Evolutionary conservation across 768 basidiomycete species (phyloP).

Genomic region (Phylloporus arenicola): DNA sequence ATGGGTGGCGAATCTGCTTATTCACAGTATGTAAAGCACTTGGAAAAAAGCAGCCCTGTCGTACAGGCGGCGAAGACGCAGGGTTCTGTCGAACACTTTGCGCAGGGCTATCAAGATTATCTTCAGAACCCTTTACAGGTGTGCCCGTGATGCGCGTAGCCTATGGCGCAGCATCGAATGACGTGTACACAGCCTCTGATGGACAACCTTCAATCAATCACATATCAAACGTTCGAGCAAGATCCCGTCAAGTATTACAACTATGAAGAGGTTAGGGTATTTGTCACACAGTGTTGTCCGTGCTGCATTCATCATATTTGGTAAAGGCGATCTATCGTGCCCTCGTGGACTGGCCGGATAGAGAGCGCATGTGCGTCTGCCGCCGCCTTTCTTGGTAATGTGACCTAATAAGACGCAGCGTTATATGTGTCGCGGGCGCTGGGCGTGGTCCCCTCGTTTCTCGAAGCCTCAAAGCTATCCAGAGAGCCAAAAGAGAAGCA

Average conservation of each 20-base stretch:
- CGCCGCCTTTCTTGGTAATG: slow-evolving; percentile 7
- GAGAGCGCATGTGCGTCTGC: slow-evolving; percentile 56
- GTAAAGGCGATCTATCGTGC: slow-evolving; percentile 75
- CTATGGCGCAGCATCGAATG: slow-evolving; percentile 3
- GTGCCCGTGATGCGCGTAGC: slow-evolving; percentile 14
- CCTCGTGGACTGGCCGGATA: slow-evolving; percentile 62
- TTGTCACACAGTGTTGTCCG: slow-evolving; percentile 8
- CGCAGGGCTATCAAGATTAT: slow-evolving; percentile 91
- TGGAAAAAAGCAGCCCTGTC: slow-evolving; percentile 71
- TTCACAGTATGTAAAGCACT: slow-evolving; percentile 78
- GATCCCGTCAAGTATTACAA: slow-evolving; percentile 95
- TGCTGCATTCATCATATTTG: slow-evolving; percentile 7
- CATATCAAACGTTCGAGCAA: slow-evolving; percentile 96
- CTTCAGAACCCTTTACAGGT: slow-evolving; percentile 93
- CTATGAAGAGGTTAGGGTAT: slow-evolving; percentile 76
- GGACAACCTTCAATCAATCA: slow-evolving; percentile 94
- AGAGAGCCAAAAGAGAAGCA: slow-evolving; percentile 57
- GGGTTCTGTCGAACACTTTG: slow-evolving; percentile 85
- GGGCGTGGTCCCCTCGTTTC: slow-evolving; percentile 91
- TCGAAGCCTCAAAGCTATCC: slow-evolving; percentile 72
- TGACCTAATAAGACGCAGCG: slow-evolving; percentile 39
- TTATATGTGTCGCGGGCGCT: slow-evolving; percentile 90
- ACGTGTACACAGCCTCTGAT: slow-evolving; percentile 67
- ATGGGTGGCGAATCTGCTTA: slow-evolving; percentile 85
- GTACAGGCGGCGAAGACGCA: slow-evolving; percentile 57